A percentile compares a stretch with the other conserved stretches of the same genome.
phyloP scores from a whole-genome alignment of 352 stramenopile genomes.

The Globisporangium apiculatum region DNA sequence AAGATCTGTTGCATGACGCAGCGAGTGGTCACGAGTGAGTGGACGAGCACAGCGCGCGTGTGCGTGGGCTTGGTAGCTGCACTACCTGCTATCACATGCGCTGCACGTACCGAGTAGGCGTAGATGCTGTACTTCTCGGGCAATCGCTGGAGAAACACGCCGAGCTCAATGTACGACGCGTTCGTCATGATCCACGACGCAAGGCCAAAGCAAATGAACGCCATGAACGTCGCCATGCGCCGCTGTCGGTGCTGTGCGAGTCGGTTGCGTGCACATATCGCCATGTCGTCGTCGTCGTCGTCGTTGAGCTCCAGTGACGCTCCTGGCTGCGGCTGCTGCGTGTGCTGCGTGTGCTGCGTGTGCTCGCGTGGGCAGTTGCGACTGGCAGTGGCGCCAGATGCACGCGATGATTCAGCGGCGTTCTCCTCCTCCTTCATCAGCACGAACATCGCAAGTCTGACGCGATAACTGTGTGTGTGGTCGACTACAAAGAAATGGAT shows the following conservation, averaged over 20 bases:
- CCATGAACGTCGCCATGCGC: conserved; percentile 33
- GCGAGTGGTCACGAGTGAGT: too few species aligned
- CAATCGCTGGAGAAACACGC: conserved; percentile 44
- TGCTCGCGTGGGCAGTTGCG: too few species aligned
- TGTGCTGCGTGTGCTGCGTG: neutral
- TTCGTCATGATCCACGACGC: conserved; percentile 70
- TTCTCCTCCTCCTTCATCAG: neutral
- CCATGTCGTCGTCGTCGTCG: neutral
- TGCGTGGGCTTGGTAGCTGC: too few species aligned
- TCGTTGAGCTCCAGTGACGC: neutral
- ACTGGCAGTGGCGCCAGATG: too few species aligned
- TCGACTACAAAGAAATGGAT: neutral
- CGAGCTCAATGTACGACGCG: conserved; percentile 50
- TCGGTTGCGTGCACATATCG: neutral
- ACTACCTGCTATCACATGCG: neutral
- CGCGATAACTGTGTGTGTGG: neutral
- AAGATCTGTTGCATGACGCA: conserved; percentile 29
- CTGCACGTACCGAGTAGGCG: conserved; percentile 43
- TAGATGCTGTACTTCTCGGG: conserved; percentile 63
- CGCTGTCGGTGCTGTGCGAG: conserved; percentile 7
- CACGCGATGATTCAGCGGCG: neutral
- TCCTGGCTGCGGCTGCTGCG: neutral
- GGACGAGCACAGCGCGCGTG: too few species aligned
- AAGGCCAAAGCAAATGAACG: conserved; percentile 25
- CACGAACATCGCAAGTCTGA: neutral